Evolutionary conservation across 2,329 filamentous ascomycete species (phyloP).

Genomic region (Alternaria viburni): DNA sequence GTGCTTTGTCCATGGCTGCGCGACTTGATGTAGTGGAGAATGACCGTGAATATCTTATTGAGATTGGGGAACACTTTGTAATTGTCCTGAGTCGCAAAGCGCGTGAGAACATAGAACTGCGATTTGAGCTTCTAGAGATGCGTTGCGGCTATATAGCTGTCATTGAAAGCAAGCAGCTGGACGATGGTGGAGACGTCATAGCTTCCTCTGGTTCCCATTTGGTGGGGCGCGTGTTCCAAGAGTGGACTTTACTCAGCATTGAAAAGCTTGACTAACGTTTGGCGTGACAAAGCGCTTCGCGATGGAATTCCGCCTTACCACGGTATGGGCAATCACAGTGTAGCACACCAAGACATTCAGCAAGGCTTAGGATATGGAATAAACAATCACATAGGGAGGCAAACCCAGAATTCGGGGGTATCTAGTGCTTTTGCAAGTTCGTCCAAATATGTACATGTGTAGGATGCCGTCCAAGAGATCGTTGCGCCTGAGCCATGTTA

Average conservation of each 20-base stretch:
- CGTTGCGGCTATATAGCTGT: constrained; percentile 28
- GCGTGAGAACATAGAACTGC: constrained; percentile 24
- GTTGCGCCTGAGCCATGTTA: not conserved
- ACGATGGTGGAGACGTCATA: constrained; percentile 26
- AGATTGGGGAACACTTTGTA: constrained; percentile 16
- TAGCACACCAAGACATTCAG: not conserved
- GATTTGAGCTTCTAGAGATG: not conserved
- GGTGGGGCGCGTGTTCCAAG: constrained; percentile 15
- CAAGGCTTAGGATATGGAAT: not conserved
- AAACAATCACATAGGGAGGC: not conserved
- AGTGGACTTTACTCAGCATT: constrained; percentile 36
- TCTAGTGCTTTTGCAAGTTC: constrained; percentile 12
- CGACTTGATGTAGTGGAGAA: constrained; percentile 18
- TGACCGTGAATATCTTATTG: constrained; percentile 9
- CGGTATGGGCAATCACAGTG: not conserved
- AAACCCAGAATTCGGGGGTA: constrained; percentile 13
- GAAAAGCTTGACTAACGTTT: constrained; percentile 33
- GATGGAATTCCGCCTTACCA: not conserved
- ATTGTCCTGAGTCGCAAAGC: constrained; percentile 21
- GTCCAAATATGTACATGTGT: not conserved
- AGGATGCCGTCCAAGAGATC: not conserved
- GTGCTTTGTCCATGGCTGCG: constrained; percentile 22
- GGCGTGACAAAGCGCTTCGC: constrained; percentile 3
- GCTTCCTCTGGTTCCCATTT: constrained; percentile 13
- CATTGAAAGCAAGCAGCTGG: constrained; percentile 22